Evolutionary conservation across 805 yeast species (phyloP), one percentile per base, ranked within the genome.

Genomic region (Starmerella scarabaei): DNA sequence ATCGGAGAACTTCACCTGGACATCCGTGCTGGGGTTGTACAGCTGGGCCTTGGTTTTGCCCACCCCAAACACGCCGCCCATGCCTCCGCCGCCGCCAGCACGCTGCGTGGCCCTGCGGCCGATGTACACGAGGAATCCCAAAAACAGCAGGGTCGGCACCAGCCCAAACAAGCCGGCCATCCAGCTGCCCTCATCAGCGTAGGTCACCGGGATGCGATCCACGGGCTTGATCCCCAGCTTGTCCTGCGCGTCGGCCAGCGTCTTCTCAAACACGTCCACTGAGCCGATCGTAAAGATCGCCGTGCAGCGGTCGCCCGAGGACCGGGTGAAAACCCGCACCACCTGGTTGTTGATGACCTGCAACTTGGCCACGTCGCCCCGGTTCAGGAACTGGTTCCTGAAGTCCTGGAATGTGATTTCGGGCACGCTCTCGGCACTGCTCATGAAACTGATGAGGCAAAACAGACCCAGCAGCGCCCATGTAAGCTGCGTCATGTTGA

Each of bases 241-340:
- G 50, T 79, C 80, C 61, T 85, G 94, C 11, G 78, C 69, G 33
- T 67, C 68, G 43, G 73, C 78, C 67, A 86, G 66, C 52, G 82
- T 85, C 40, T 81, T 82, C 61, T 86, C 96, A 54, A 86, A 82
- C 18, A 73, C 67, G 48, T 81, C 86, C 5, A 84, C 76, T 0
- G 94, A 81, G 3, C 96, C 95, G 53, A 86, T 83, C 12, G 93
- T 79, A 64, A 86, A 86, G 3, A 70, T 68, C 7, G 78, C 80
- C 8, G 69, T 62, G 5, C 75, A 65, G 20, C 20, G 29, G 21
- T 43, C 45, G 47, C 64, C 70, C 20, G 46, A 45, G 38, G 51
- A 52, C 26, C 50, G 51, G 15, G 53, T 44, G 27, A 36, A 52
- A 5, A 54, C 56, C 21, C 57, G 53, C 1, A 83, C 95, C 3